Conservation (phyloP, 306 rosid species). For the Pueraria montana region DNA sequence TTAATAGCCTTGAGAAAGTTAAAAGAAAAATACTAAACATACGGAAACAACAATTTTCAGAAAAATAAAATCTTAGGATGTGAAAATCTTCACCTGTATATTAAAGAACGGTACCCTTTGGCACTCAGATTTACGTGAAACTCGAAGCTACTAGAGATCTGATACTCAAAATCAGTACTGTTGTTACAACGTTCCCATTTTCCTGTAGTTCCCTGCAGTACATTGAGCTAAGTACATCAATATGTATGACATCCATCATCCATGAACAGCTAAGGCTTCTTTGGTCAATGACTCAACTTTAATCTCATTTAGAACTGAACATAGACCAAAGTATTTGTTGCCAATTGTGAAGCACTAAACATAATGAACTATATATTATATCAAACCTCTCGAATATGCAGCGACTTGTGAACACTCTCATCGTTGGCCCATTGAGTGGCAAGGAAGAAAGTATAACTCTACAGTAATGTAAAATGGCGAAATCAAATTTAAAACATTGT, state of each 20-base stretch:
- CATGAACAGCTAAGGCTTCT: background rate
- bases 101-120: slow-evolving; percentile 57
- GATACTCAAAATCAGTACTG: background rate
- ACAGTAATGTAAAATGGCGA: background rate
- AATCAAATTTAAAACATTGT: slow-evolving; percentile 3
- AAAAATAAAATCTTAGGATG: background rate
- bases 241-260: background rate
- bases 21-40: background rate
- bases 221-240: background rate
- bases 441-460: slow-evolving; percentile 43
- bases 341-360: background rate
- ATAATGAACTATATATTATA: background rate
- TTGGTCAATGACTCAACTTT: slow-evolving; percentile 9
- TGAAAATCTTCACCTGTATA: slow-evolving; percentile 60
- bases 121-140: slow-evolving; percentile 55
- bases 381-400: slow-evolving; percentile 53
- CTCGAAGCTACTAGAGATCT: slow-evolving; percentile 28
- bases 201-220: slow-evolving; percentile 38
- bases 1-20: background rate
- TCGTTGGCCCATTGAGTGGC: slow-evolving; percentile 44
- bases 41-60: background rate
- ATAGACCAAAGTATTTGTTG: background rate
- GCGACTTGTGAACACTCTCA: slow-evolving; percentile 42
- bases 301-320: background rate
- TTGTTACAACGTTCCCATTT: slow-evolving; percentile 45